These are phyloP conservation scores for Fragilaria radians DNA, from an alignment of 108 stramenopile genomes.

Conservation along the genomic window DNA sequence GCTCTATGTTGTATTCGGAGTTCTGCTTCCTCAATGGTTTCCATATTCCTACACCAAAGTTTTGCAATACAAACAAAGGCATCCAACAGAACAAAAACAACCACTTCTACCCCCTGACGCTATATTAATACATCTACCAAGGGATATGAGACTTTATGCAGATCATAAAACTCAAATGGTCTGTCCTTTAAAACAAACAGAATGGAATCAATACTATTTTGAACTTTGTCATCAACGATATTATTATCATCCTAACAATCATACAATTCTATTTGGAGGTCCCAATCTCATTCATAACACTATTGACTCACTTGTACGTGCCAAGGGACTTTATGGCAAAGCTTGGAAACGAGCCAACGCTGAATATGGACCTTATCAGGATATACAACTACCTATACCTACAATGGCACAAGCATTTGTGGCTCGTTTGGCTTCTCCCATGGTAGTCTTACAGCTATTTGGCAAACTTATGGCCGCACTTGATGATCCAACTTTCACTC, in stretches of 20 bases:
- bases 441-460: conserved; percentile 43
- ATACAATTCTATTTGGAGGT: conserved; percentile 29
- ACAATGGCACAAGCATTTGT: conserved; percentile 39
- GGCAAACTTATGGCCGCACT: conserved; percentile 39
- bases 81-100: conserved; percentile 12
- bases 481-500: conserved; percentile 33
- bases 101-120: conserved; percentile 4
- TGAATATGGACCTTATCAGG: conserved; percentile 39
- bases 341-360: conserved; percentile 24
- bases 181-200: conserved; percentile 7
- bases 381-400: conserved; percentile 32
- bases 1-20: conserved; percentile 23
- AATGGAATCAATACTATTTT: not conserved
- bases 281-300: conserved; percentile 26
- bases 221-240: conserved; percentile 27
- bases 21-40: conserved; percentile 52
- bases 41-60: not conserved
- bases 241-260: conserved; percentile 30
- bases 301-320: conserved; percentile 18
- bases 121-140: not conserved
- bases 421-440: conserved; percentile 44
- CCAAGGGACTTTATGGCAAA: conserved; percentile 15
- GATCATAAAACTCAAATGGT: conserved; percentile 18
- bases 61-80: conserved; percentile 25
- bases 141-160: conserved; percentile 10